These are phyloP conservation scores for Torulaspora franciscae DNA, from an alignment of 805 yeast species.

Conservation along the genomic window DNA sequence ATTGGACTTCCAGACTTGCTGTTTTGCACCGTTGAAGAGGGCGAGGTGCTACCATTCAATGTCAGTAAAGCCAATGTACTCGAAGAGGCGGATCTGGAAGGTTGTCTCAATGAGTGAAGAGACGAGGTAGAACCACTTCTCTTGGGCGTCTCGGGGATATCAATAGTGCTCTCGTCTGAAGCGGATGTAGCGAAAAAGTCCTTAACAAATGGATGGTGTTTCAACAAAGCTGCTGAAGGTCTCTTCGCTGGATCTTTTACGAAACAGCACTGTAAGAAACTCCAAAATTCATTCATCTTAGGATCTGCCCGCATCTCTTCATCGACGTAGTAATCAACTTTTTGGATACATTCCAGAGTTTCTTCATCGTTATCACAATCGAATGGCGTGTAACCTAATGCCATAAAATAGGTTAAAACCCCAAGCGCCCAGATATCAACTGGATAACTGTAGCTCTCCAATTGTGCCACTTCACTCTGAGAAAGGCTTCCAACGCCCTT, in stretches of 20 bases:
- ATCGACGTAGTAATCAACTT: conserved; percentile 55
- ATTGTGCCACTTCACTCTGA: conserved; percentile 12
- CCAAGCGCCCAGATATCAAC: conserved; percentile 79
- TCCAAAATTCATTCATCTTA: conserved; percentile 43
- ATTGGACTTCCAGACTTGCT: conserved; percentile 9
- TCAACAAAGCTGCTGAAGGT: conserved; percentile 42
- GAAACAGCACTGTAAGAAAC: conserved; percentile 54
- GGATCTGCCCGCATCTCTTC: conserved; percentile 57
- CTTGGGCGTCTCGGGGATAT: conserved; percentile 9
- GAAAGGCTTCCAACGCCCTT: conserved; percentile 28
- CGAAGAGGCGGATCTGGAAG: conserved; percentile 20
- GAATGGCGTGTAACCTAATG: conserved; percentile 72
- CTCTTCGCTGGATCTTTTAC: conserved; percentile 43
- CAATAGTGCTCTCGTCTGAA: conserved; percentile 1
- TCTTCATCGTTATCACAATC: conserved; percentile 68
- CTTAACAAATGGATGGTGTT: conserved; percentile 42
- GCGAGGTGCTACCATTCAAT: conserved; percentile 5
- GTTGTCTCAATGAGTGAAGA: conserved; percentile 22
- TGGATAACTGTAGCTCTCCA: conserved; percentile 46
- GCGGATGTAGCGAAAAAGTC: conserved; percentile 21
- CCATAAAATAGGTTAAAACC: conserved; percentile 62
- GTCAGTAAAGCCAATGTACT: conserved; percentile 9
- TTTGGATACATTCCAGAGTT: conserved; percentile 57
- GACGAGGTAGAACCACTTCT: conserved; percentile 24
- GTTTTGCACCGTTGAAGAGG: conserved; percentile 6